Conservation (phyloP, 169 alveolate species). For the Babesia ovis region DNA sequence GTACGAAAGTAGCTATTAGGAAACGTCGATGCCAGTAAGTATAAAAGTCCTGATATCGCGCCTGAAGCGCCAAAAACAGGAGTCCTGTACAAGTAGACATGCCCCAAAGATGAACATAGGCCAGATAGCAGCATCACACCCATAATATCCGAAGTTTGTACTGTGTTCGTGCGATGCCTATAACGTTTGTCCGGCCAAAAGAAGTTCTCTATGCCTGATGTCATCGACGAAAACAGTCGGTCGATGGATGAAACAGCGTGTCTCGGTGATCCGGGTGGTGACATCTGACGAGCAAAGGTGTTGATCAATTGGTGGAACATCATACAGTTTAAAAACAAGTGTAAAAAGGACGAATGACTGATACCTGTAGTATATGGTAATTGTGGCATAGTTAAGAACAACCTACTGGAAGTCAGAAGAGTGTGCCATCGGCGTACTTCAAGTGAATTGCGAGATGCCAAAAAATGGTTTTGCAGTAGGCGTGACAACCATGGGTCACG, state of each 20-base stretch:
- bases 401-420: conserved; percentile 67
- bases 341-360: conserved; percentile 57
- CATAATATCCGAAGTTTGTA: conserved; percentile 44
- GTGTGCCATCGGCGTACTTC: conserved; percentile 69
- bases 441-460: conserved; percentile 70
- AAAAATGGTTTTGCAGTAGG: conserved; percentile 71
- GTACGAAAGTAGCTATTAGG: conserved; percentile 75
- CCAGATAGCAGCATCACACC: conserved; percentile 53
- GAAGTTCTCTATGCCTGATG: neutral
- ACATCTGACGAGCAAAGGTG: conserved; percentile 39
- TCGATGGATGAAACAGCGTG: neutral
- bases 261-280: neutral
- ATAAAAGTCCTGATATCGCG: conserved; percentile 76
- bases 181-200: neutral
- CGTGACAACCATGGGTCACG: conserved; percentile 57
- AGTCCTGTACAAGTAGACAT: conserved; percentile 48
- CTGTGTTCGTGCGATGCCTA: neutral
- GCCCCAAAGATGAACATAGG: conserved; percentile 55
- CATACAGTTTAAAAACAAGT: conserved; percentile 48
- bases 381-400: neutral
- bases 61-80: conserved; percentile 81
- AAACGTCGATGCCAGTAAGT: conserved; percentile 70
- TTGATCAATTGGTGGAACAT: conserved; percentile 54
- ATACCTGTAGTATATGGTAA: conserved; percentile 10
- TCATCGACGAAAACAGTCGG: conserved; percentile 3